A percentile compares a stretch with the other conserved stretches of the same genome.
These are phyloP conservation scores for Russula compacta DNA, from an alignment of 768 basidiomycete genomes.

Conservation along the genomic window DNA sequence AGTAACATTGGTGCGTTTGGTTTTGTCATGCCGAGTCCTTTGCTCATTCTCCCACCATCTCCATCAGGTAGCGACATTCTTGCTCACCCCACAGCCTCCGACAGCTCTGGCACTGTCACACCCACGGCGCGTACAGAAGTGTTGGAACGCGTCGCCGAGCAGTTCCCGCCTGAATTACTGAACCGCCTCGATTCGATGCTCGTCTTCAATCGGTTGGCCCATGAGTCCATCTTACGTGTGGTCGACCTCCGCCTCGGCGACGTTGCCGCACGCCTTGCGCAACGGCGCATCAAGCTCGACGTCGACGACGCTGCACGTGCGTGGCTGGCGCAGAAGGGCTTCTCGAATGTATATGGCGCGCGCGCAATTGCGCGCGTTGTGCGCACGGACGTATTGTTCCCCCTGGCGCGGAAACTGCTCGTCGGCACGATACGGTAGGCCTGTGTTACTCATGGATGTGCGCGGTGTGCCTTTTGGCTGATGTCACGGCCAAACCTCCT, in stretches of 20 bases:
- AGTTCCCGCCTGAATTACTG: conserved; percentile 85
- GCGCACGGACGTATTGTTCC: conserved; percentile 71
- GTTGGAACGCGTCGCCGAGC: conserved; percentile 61
- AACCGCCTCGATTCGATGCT: conserved; percentile 83
- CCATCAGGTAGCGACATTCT: conserved; percentile 53
- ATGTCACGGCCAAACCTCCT: background rate
- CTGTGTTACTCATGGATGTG: background rate
- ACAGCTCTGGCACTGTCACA: conserved; percentile 55
- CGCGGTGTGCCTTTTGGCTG: background rate
- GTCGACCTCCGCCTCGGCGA: conserved; percentile 71
- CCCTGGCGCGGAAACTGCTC: conserved; percentile 71
- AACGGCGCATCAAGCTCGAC: conserved; percentile 61
- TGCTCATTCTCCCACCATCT: background rate
- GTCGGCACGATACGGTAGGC: conserved; percentile 65
- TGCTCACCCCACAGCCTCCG: conserved; percentile 53
- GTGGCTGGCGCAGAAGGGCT: conserved; percentile 71
- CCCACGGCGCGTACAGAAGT: conserved; percentile 55
- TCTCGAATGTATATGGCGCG: conserved; percentile 80
- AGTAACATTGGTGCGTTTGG: conserved; percentile 59
- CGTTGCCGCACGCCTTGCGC: conserved; percentile 54
- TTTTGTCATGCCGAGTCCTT: background rate
- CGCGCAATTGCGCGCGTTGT: conserved; percentile 84
- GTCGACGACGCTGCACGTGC: conserved; percentile 50
- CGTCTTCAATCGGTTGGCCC: conserved; percentile 86
- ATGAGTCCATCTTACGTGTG: conserved; percentile 63